Percentiles rank a stretch among this genome's conserved stretches.
phyloP scores from a whole-genome alignment of 108 stramenopile genomes.

The Skeletonema marinoi region DNA sequence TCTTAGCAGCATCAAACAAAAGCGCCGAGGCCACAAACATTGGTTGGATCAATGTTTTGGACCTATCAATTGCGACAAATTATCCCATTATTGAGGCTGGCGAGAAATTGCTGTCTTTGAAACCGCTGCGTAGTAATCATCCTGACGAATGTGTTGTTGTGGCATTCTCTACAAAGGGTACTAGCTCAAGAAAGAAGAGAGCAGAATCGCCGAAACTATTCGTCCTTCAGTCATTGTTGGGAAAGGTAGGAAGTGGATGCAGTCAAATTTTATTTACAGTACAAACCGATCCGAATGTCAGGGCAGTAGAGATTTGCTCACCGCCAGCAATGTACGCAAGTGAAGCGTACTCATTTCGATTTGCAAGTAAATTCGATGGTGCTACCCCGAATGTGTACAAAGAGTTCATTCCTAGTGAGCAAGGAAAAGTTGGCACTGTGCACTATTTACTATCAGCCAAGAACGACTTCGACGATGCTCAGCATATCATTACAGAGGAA shows the following conservation, averaged over 20 bases:
- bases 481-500: slow-evolving; percentile 27
- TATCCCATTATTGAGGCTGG: neutral
- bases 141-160: slow-evolving; percentile 20
- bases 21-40: neutral
- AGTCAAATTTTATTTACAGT: slow-evolving; percentile 25
- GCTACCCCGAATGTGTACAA: neutral
- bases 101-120: slow-evolving; percentile 6
- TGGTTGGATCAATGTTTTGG: slow-evolving; percentile 29
- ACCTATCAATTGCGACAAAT: slow-evolving; percentile 16
- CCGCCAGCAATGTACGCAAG: neutral
- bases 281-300: neutral
- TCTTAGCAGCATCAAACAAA: slow-evolving; percentile 3
- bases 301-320: neutral
- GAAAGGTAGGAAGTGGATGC: slow-evolving; percentile 13
- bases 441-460: slow-evolving; percentile 45
- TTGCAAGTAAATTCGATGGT: slow-evolving; percentile 4
- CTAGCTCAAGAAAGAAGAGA: neutral
- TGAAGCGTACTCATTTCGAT: slow-evolving; percentile 25
- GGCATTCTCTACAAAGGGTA: slow-evolving; percentile 22
- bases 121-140: slow-evolving; percentile 8
- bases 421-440: slow-evolving; percentile 38
- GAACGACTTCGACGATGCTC: slow-evolving; percentile 53
- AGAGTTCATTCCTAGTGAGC: slow-evolving; percentile 28
- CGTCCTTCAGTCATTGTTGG: slow-evolving; percentile 13
- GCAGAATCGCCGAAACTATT: slow-evolving; percentile 20